Percentiles rank a stretch among this genome's conserved stretches.
phyloP scores from a whole-genome alignment of 371 early-diverging fungal genomes.

The Mucor indicus region DNA sequence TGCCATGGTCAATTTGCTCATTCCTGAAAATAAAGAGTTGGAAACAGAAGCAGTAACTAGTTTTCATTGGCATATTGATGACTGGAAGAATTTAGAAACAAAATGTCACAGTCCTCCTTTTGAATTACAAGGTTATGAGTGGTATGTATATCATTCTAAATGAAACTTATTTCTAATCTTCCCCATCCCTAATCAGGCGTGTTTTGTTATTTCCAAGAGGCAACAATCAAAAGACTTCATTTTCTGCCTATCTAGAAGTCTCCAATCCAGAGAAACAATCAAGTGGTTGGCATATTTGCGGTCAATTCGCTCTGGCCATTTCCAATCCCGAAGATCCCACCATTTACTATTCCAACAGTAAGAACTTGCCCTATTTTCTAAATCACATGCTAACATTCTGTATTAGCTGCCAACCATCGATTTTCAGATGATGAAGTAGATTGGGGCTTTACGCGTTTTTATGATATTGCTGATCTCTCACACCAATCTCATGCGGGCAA shows the following conservation, averaged over 20 bases:
- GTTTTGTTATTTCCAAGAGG: conserved; percentile 90
- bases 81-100: conserved; percentile 22
- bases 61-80: conserved; percentile 21
- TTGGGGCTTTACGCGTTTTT: conserved; percentile 92
- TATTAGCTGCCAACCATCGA: conserved; percentile 77
- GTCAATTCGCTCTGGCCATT: conserved; percentile 79
- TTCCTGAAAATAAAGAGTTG: conserved; percentile 17
- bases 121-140: conserved; percentile 14
- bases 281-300: conserved; percentile 82
- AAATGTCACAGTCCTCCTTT: conserved; percentile 19
- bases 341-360: conserved; percentile 62
- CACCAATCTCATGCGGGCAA: conserved; percentile 32
- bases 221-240: conserved; percentile 66
- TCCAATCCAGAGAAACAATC: conserved; percentile 57
- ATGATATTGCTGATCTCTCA: conserved; percentile 54
- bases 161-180: neutral
- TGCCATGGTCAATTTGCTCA: conserved; percentile 9
- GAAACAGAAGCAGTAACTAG: conserved; percentile 10
- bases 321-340: conserved; percentile 77
- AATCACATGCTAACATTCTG: neutral
- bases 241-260: conserved; percentile 85
- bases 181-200: conserved; percentile 53
- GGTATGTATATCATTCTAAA: conserved; percentile 8
- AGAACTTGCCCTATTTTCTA: neutral
- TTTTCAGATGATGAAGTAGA: conserved; percentile 84